These are phyloP conservation scores for Hanseniaspora mollemarum DNA, from an alignment of 805 yeast genomes.

Conservation along the genomic window DNA sequence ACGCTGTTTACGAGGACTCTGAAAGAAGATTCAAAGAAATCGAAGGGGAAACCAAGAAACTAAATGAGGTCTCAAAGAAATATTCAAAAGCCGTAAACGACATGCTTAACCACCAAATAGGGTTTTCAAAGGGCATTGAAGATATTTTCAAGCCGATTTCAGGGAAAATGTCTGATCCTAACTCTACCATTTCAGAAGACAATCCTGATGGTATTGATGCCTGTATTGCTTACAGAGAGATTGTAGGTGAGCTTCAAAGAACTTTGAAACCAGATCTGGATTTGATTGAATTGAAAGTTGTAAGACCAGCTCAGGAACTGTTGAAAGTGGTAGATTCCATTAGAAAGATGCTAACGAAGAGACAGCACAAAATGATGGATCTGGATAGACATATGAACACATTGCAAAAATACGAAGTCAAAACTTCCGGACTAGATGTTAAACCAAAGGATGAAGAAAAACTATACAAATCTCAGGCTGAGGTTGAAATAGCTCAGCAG, in stretches of 20 bases:
- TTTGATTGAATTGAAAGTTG: conserved; percentile 78
- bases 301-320: conserved; percentile 83
- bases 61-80: conserved; percentile 80
- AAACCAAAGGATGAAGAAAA: conserved; percentile 84
- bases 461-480: conserved; percentile 79
- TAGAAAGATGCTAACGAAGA: conserved; percentile 87
- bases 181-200: conserved; percentile 74
- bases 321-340: conserved; percentile 69
- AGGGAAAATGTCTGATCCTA: conserved; percentile 85
- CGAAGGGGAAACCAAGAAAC: conserved; percentile 77
- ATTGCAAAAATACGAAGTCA: conserved; percentile 61
- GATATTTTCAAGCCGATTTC: conserved; percentile 93
- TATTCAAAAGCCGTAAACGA: conserved; percentile 87
- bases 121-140: conserved; percentile 89
- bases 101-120: conserved; percentile 86
- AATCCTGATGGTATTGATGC: conserved; percentile 96
- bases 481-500: conserved; percentile 80
- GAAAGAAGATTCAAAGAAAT: conserved; percentile 91
- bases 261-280: conserved; percentile 86
- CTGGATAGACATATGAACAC: conserved; percentile 72
- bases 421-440: conserved; percentile 48
- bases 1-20: conserved; percentile 87
- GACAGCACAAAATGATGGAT: conserved; percentile 91
- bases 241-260: conserved; percentile 75
- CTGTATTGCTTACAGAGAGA: conserved; percentile 77